These are phyloP conservation scores for Coemansia sp. DNA, from an alignment of 371 early-diverging fungal species.

Conservation along the genomic window DNA sequence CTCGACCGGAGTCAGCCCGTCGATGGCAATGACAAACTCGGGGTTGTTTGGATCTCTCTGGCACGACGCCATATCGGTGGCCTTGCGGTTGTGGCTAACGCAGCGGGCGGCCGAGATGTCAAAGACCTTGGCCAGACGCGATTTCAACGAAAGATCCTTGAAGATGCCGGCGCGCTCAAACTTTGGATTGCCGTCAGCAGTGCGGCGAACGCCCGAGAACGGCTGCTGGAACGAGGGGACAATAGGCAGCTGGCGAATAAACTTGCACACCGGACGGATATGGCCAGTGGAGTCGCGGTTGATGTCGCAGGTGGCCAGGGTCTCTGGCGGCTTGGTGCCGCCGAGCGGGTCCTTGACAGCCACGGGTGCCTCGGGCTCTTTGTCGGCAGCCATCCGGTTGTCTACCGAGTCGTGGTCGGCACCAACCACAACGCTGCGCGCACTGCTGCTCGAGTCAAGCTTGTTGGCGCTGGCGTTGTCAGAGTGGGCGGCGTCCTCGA, in stretches of 20 bases:
- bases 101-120: conserved; percentile 34
- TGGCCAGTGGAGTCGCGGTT: conserved; percentile 28
- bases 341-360: conserved; percentile 21
- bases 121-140: conserved; percentile 24
- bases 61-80: conserved; percentile 34
- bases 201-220: conserved; percentile 42
- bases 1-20: conserved; percentile 14
- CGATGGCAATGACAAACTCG: conserved; percentile 37
- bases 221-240: conserved; percentile 37
- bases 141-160: conserved; percentile 34
- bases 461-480: not conserved
- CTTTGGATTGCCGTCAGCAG: conserved; percentile 21
- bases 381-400: conserved; percentile 1
- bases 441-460: not conserved
- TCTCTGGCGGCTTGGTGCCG: conserved; percentile 35
- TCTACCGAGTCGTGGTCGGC: not conserved
- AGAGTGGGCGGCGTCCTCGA: conserved; percentile 28
- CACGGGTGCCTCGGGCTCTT: conserved; percentile 5
- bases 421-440: not conserved
- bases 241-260: conserved; percentile 41
- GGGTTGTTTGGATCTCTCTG: conserved; percentile 44
- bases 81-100: conserved; percentile 34
- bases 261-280: conserved; percentile 40
- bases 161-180: conserved; percentile 37
- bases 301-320: conserved; percentile 44